These are phyloP conservation scores for Dactylellina cionopaga DNA, from an alignment of 2,329 filamentous ascomycete genomes.

Conservation along the genomic window DNA sequence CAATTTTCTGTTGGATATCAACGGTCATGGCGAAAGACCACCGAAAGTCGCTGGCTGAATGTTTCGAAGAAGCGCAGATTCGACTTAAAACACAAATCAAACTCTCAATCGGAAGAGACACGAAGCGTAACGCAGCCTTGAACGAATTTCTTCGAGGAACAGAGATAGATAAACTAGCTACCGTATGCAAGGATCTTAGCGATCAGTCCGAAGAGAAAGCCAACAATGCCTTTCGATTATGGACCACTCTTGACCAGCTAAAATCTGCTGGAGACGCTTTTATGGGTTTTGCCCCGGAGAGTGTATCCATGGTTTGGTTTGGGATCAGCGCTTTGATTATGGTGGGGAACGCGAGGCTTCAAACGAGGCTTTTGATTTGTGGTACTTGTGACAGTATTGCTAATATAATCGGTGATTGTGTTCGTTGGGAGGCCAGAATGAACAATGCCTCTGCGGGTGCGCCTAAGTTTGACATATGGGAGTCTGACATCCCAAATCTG, in stretches of 20 bases:
- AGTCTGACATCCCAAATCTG: conserved; percentile 20
- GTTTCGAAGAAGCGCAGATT: conserved; percentile 24
- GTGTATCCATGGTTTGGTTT: conserved; percentile 20
- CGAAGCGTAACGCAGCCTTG: neutral
- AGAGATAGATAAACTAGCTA: neutral
- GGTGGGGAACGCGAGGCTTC: conserved; percentile 21
- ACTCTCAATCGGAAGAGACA: neutral
- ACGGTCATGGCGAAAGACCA: no score
- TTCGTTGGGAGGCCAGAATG: conserved; percentile 27
- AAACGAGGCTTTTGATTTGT: conserved; percentile 30
- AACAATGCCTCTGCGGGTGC: neutral
- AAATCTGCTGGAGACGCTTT: conserved; percentile 11
- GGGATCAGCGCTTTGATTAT: conserved; percentile 21
- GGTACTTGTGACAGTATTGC: conserved; percentile 35
- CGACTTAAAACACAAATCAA: conserved; percentile 1
- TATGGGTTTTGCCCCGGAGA: conserved; percentile 11
- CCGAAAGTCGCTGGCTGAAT: neutral
- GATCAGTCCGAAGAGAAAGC: conserved; percentile 8
- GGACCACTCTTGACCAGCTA: conserved; percentile 2
- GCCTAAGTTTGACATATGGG: conserved; percentile 32
- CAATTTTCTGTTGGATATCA: no score
- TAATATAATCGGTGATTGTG: conserved; percentile 19
- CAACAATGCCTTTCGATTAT: conserved; percentile 2
- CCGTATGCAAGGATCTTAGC: conserved; percentile 3
- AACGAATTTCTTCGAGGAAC: conserved; percentile 7